Conservation (phyloP, 192 early-diverging fungal species). For the Coemansia sp. region DNA sequence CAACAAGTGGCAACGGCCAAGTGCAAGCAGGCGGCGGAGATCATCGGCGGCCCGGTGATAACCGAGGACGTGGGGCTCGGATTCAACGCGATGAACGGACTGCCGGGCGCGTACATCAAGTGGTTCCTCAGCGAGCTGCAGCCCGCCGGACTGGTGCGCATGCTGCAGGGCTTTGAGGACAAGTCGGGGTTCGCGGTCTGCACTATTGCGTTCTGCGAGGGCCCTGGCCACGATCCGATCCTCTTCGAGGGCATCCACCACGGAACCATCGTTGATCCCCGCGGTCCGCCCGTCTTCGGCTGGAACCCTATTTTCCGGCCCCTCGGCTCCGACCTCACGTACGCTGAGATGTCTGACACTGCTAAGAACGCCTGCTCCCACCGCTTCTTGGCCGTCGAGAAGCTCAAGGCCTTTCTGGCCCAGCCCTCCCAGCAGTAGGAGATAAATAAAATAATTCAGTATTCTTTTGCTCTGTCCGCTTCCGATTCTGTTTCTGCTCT, state of each 20-base stretch:
- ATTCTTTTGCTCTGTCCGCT: background rate
- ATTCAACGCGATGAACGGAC: conserved; percentile 90
- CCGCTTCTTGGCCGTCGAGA: conserved; percentile 71
- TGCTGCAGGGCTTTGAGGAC: conserved; percentile 87
- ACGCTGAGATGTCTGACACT: conserved; percentile 85
- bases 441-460: background rate
- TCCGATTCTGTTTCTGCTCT: too few species aligned
- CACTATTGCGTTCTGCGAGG: conserved; percentile 86
- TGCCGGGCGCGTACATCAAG: conserved; percentile 91
- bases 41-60: conserved; percentile 71
- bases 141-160: conserved; percentile 73
- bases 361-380: conserved; percentile 93
- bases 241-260: conserved; percentile 82
- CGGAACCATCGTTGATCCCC: conserved; percentile 83
- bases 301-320: conserved; percentile 98
- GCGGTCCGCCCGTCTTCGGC: conserved; percentile 84
- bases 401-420: conserved; percentile 61
- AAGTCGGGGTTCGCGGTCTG: conserved; percentile 86
- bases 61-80: conserved; percentile 94
- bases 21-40: conserved; percentile 71
- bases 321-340: conserved; percentile 67
- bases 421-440: conserved; percentile 17
- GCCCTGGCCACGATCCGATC: conserved; percentile 77
- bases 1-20: conserved; percentile 78
- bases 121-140: conserved; percentile 89